Percentiles rank a stretch among this genome's conserved stretches.
Evolutionary conservation across 805 yeast genomes (phyloP).

Genomic region (Teunomyces funiuensis): DNA sequence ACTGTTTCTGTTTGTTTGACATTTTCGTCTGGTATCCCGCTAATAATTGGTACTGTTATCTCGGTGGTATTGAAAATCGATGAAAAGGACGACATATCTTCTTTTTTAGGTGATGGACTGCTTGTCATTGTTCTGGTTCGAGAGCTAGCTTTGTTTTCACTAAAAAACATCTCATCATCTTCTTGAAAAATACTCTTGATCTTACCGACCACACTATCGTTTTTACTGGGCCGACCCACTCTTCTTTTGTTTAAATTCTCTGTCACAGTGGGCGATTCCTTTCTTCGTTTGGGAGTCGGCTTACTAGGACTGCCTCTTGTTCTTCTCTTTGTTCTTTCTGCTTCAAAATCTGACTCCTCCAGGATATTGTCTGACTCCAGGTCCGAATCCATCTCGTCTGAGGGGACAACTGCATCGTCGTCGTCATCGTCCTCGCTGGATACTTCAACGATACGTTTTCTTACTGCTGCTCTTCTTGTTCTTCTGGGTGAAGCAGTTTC

Average conservation of each 20-base stretch:
- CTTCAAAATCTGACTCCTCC: constrained; percentile 2
- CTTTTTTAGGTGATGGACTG: background rate
- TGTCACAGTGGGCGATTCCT: background rate
- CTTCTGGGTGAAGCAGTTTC: constrained; percentile 5
- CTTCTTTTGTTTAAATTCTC: constrained; percentile 8
- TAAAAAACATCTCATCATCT: constrained; percentile 28
- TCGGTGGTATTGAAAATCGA: background rate
- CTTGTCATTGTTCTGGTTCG: background rate
- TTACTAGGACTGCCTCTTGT: constrained; percentile 4
- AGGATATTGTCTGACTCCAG: constrained; percentile 1
- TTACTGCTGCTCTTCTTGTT: constrained; percentile 4
- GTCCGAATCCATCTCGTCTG: background rate
- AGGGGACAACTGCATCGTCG: constrained; percentile 1
- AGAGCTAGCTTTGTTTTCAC: constrained; percentile 14
- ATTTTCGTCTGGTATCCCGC: constrained; percentile 20
- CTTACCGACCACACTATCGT: constrained; percentile 22
- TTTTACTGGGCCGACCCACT: constrained; percentile 31
- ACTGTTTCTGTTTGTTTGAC: constrained; percentile 7
- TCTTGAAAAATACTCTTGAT: constrained; percentile 36
- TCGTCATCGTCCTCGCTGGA: constrained; percentile 13
- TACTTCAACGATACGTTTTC: background rate
- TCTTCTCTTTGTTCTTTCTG: background rate
- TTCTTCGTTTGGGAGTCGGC: background rate
- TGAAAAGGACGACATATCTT: background rate
- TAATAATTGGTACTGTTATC: constrained; percentile 20